Evolutionary conservation across 768 basidiomycete genomes (phyloP), one percentile per base, ranked within the genome.

Genomic region (Floccularia luteovirens): DNA sequence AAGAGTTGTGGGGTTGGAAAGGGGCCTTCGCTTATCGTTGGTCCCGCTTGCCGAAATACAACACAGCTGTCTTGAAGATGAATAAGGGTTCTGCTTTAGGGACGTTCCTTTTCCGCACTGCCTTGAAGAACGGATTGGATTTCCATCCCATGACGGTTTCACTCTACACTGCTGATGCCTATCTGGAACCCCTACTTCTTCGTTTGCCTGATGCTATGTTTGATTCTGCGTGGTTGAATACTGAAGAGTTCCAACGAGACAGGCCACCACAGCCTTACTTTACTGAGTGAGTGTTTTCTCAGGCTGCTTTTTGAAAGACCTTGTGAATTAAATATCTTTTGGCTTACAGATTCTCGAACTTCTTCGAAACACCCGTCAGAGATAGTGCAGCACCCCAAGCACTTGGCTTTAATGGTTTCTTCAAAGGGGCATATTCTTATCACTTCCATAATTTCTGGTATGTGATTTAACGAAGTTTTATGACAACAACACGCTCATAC

Each of bases 111-210:
- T 93, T 97, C 76, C 74, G 89, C 31, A 92, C 93, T 2, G 90
- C 91, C 5, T 59, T 96, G 53, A 86, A 82, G 66, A 94, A 94
- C 46, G 84, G 82, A 0, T 66, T 96, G 41, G 91, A 94, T 61
- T 94, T 96, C 69, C 92, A 97, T 53, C 91, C 93, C 0, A 90
- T 90, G 87, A 88, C 87, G 12, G 81, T 96, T 12, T 81, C 84
- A 25, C 63, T 74, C 27, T 97, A 96, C 54, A 82, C 83, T 20
- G 80, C 78, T 46, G 92, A 97, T 48, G 86, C 90, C 0, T 70
- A 77, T 43, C 51, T 94, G 24, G 87, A 90, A 38, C 77, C 75
- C 0, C 56, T 94, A 27, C 64, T 96, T 19, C 68, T 89, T 35
- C 70, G 89, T 19, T 61, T 96, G 5, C 92, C 92, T 1, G 93